phyloP scores from a whole-genome alignment of 192 early-diverging fungal genomes.

The Phlyctochytrium arcticum region DNA sequence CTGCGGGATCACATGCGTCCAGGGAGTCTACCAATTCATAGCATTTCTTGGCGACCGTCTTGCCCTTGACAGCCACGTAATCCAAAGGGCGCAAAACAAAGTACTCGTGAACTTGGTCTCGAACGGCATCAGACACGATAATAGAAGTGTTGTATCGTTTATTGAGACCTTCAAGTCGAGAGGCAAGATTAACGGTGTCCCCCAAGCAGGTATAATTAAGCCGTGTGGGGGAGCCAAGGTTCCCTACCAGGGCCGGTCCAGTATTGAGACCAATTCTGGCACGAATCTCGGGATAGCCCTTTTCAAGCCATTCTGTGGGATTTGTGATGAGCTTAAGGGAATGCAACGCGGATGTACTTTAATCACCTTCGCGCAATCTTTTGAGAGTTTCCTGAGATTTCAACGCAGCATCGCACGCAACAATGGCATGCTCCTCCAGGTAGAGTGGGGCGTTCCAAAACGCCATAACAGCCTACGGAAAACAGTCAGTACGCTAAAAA shows the following conservation, averaged over 20 bases:
- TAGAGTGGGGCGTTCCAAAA: slow-evolving; percentile 29
- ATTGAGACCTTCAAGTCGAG: slow-evolving; percentile 33
- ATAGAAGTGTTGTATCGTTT: slow-evolving; percentile 32
- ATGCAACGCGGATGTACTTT: neutral
- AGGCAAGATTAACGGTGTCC: slow-evolving; percentile 39
- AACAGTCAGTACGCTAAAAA: neutral
- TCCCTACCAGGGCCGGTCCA: slow-evolving; percentile 38
- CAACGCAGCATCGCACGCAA: slow-evolving; percentile 26
- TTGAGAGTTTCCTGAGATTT: slow-evolving; percentile 19
- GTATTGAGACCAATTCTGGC: slow-evolving; percentile 35
- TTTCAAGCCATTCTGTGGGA: slow-evolving; percentile 8
- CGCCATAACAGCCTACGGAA: slow-evolving; percentile 19
- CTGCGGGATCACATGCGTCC: slow-evolving; percentile 16
- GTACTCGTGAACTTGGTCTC: slow-evolving; percentile 21
- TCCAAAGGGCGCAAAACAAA: slow-evolving; percentile 26
- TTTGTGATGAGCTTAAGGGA: neutral
- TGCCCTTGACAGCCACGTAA: slow-evolving; percentile 29
- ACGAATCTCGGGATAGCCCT: slow-evolving; percentile 28
- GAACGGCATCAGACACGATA: slow-evolving; percentile 27
- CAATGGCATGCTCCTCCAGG: slow-evolving; percentile 22
- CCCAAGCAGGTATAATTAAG: slow-evolving; percentile 42
- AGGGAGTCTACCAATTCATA: slow-evolving; percentile 18
- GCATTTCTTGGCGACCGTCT: slow-evolving; percentile 26
- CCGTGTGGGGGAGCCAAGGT: slow-evolving; percentile 32
- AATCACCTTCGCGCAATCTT: slow-evolving; percentile 9